phyloP scores from a whole-genome alignment of 805 yeast species.

The Ogataea ganodermae region DNA sequence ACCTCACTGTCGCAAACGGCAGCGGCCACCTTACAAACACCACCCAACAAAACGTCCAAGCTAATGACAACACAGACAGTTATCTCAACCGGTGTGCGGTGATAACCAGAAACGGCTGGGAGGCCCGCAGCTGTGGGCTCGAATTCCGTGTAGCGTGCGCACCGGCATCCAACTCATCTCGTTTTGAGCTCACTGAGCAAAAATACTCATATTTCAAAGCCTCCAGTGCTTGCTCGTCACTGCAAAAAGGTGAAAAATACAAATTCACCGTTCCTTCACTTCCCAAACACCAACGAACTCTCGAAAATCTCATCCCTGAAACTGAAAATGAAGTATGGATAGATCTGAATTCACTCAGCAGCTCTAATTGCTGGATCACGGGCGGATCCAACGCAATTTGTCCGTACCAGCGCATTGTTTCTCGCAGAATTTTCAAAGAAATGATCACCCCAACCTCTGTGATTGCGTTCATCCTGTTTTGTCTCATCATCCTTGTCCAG shows the following conservation, averaged over 20 bases:
- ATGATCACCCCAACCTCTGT: conserved; percentile 69
- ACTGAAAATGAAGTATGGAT: conserved; percentile 62
- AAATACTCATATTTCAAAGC: conserved; percentile 48
- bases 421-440: conserved; percentile 56
- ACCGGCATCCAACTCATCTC: conserved; percentile 37
- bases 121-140: conserved; percentile 65
- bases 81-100: conserved; percentile 43
- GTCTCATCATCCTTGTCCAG: conserved; percentile 55
- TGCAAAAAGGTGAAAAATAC: conserved; percentile 31
- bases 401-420: conserved; percentile 66
- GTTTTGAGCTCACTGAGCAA: conserved; percentile 45
- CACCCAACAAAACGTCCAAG: conserved; percentile 9
- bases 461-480: conserved; percentile 53
- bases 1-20: conserved; percentile 13
- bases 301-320: conserved; percentile 23
- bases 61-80: conserved; percentile 20
- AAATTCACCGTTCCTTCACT: conserved; percentile 50
- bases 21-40: background rate
- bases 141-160: conserved; percentile 59
- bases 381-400: conserved; percentile 81
- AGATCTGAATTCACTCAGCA: conserved; percentile 75
- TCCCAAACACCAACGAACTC: conserved; percentile 45
- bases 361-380: conserved; percentile 76
- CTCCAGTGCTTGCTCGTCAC: conserved; percentile 28
- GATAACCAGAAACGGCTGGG: conserved; percentile 54